phyloP scores from a whole-genome alignment of 805 yeast species.

The Isabelozyma rhagii region DNA sequence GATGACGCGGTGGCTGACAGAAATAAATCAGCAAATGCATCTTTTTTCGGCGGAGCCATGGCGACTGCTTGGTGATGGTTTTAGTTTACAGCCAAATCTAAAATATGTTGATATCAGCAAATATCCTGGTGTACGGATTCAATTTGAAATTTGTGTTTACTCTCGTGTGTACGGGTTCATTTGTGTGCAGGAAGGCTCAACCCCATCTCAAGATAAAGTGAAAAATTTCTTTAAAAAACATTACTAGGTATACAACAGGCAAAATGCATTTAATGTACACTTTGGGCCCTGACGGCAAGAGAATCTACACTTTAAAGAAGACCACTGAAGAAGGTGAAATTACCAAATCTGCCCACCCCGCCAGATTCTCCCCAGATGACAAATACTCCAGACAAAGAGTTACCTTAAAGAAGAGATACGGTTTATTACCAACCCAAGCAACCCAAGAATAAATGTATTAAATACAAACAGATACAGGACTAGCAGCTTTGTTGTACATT shows the following conservation, averaged over 20 bases:
- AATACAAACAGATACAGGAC: no score
- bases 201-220: not conserved
- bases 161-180: not conserved
- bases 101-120: not conserved
- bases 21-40: constrained; percentile 44
- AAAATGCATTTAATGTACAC: constrained; percentile 99
- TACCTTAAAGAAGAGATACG: constrained; percentile 91
- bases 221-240: not conserved
- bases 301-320: constrained; percentile 90
- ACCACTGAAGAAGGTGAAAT: constrained; percentile 81
- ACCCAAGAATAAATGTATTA: constrained; percentile 35
- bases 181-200: not conserved
- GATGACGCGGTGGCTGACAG: constrained; percentile 23
- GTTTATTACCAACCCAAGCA: constrained; percentile 76
- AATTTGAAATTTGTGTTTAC: not conserved
- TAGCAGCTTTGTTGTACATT: no score
- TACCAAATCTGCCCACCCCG: constrained; percentile 99
- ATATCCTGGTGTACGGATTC: no score
- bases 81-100: not conserved
- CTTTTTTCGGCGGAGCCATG: constrained; percentile 39
- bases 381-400: constrained; percentile 99
- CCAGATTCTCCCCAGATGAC: constrained; percentile 99
- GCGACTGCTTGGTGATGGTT: not conserved
- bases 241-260: constrained; percentile 4
- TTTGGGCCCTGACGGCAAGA: constrained; percentile 88